These are phyloP conservation scores for Striga asiatica DNA, from an alignment of 257 asterid genomes.

Conservation along the genomic window DNA sequence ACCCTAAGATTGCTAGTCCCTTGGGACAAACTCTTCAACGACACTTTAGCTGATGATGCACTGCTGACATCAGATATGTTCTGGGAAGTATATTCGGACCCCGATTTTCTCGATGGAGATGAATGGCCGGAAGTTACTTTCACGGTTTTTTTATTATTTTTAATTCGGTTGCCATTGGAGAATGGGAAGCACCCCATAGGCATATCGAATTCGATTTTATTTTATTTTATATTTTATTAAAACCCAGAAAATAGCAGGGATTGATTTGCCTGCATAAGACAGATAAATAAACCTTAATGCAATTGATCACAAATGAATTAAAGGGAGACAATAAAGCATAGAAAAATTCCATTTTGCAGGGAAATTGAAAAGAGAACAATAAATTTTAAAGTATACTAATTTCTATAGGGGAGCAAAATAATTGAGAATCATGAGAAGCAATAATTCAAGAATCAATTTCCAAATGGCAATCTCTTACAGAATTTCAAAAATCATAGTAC, in stretches of 20 bases:
- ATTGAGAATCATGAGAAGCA: not conserved
- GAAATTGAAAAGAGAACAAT: not conserved
- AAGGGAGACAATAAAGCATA: not conserved
- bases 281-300: no score
- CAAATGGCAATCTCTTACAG: not conserved
- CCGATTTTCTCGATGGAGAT: conserved; percentile 40
- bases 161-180: conserved; percentile 26
- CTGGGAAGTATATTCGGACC: conserved; percentile 43
- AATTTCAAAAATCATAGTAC: conserved; percentile 3
- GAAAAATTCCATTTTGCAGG: not conserved
- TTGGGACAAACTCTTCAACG: conserved; percentile 40
- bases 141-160: conserved; percentile 30
- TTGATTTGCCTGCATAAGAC: not conserved
- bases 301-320: not conserved
- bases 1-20: conserved; percentile 45
- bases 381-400: no score
- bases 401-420: no score
- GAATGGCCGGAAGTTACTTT: conserved; percentile 37
- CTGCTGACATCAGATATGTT: conserved; percentile 54
- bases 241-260: not conserved
- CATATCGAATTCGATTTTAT: not conserved
- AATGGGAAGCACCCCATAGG: conserved; percentile 59
- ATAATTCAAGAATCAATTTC: not conserved
- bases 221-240: not conserved
- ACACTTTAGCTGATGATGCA: conserved; percentile 47